Evolutionary conservation across 1,284 basidiomycete species (phyloP).

Genomic region (Moesziomyces sp.): DNA sequence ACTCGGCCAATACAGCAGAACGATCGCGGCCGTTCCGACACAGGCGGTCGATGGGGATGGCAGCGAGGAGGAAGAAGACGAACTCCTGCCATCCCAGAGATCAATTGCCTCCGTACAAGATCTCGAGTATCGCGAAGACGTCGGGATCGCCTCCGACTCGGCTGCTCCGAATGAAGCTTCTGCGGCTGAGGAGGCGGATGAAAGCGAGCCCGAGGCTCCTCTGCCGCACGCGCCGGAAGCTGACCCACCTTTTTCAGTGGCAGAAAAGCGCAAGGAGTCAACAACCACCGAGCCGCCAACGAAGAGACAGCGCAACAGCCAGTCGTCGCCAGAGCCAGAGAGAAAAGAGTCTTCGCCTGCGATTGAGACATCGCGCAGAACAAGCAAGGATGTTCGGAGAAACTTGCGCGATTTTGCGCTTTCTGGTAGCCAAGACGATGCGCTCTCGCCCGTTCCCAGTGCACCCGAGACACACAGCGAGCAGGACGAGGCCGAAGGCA

Average conservation of each 20-base stretch:
- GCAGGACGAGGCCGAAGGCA: constrained; percentile 1
- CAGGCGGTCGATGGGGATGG: constrained; percentile 18
- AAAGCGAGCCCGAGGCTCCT: constrained; percentile 21
- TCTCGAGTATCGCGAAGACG: constrained; percentile 32
- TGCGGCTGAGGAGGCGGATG: constrained; percentile 11
- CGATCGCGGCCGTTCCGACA: not conserved
- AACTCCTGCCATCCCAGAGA: not conserved
- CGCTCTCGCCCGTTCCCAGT: constrained; percentile 10
- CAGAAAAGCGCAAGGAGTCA: constrained; percentile 51
- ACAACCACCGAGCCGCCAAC: constrained; percentile 27
- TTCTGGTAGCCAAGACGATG: constrained; percentile 9
- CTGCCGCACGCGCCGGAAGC: constrained; percentile 6
- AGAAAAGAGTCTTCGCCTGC: not conserved
- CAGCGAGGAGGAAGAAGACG: constrained; percentile 36
- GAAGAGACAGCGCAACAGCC: constrained; percentile 15
- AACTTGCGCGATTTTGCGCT: constrained; percentile 22
- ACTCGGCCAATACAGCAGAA: constrained; percentile 8
- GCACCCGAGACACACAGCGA: constrained; percentile 17
- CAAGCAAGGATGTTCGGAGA: constrained; percentile 11
- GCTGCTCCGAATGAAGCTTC: not conserved
- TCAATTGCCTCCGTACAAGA: not conserved
- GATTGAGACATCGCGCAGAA: not conserved
- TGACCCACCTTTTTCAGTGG: not conserved
- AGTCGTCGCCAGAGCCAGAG: not conserved
- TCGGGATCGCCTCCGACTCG: constrained; percentile 4